Evolutionary conservation across 495 filamentous ascomycete genomes (phyloP).

Genomic region (Hyaloscypha variabilis): DNA sequence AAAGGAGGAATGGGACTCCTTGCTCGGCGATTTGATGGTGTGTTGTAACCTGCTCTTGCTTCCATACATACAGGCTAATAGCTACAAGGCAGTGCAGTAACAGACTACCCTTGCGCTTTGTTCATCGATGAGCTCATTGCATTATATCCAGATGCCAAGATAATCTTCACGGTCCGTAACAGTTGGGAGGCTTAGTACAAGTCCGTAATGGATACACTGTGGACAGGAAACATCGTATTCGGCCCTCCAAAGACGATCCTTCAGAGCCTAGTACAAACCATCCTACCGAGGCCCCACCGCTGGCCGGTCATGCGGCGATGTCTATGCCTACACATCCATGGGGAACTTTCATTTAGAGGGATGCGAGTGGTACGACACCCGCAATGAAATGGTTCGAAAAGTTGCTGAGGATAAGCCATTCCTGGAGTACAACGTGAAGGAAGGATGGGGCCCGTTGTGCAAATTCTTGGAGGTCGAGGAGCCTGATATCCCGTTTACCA

Average conservation of each 20-base stretch:
- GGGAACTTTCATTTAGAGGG: constrained; percentile 14
- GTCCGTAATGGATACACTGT: constrained; percentile 20
- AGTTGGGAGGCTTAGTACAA: constrained; percentile 42
- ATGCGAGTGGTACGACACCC: constrained; percentile 25
- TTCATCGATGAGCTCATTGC: constrained; percentile 45
- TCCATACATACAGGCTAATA: not conserved
- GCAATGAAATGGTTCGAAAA: constrained; percentile 31
- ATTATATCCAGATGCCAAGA: constrained; percentile 49
- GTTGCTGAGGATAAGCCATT: constrained; percentile 36
- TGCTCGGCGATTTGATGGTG: constrained; percentile 42
- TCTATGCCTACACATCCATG: not conserved
- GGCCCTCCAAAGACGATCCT: not conserved
- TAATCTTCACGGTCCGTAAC: constrained; percentile 44
- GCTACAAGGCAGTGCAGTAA: constrained; percentile 37
- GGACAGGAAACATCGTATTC: constrained; percentile 9
- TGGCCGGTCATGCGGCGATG: not conserved
- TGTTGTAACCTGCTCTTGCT: not conserved
- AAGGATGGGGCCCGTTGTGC: constrained; percentile 52
- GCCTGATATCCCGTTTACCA: constrained; percentile 7
- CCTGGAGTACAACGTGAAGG: constrained; percentile 44
- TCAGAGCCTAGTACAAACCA: not conserved
- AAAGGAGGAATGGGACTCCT: constrained; percentile 33
- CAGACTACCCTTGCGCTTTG: constrained; percentile 36
- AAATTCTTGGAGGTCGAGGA: constrained; percentile 37
- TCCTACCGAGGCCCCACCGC: not conserved